Evolutionary conservation across 225 moss, liverwort and hornwort genomes (phyloP).

Genomic region (Straminergon stramineum): DNA sequence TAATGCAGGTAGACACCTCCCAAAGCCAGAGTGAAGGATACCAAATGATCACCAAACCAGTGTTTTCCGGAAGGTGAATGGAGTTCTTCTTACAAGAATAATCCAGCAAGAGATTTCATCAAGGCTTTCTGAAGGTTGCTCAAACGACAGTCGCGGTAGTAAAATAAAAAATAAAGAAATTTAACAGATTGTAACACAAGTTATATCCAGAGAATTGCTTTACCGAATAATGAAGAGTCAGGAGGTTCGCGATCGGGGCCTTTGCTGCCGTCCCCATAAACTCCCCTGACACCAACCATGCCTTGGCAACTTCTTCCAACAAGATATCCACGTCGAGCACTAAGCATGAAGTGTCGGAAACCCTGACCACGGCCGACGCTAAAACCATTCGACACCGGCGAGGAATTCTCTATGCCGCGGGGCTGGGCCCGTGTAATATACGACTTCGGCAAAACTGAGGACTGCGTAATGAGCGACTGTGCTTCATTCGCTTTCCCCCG

Average conservation of each 20-base stretch:
- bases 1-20: background rate
- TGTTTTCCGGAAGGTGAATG: background rate
- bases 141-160: background rate
- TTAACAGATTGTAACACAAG: background rate
- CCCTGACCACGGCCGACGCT: background rate
- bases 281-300: background rate
- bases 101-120: background rate
- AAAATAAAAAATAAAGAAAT: background rate
- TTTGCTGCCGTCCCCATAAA: background rate
- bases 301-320: conserved; percentile 8
- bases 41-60: background rate
- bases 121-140: background rate
- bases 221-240: conserved; percentile 29
- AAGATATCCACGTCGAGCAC: conserved; percentile 11
- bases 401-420: background rate
- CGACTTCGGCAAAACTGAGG: conserved; percentile 8
- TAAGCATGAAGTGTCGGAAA: conserved; percentile 3
- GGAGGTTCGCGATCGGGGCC: conserved; percentile 18
- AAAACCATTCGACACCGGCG: conserved; percentile 3
- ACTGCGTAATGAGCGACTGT: background rate
- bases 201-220: background rate
- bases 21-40: background rate
- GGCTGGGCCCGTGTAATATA: background rate
- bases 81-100: background rate
- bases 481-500: background rate